Base-by-base conservation (phyloP, 2,329 filamentous ascomycete genomes). In the Fusarium clavum region DNA sequence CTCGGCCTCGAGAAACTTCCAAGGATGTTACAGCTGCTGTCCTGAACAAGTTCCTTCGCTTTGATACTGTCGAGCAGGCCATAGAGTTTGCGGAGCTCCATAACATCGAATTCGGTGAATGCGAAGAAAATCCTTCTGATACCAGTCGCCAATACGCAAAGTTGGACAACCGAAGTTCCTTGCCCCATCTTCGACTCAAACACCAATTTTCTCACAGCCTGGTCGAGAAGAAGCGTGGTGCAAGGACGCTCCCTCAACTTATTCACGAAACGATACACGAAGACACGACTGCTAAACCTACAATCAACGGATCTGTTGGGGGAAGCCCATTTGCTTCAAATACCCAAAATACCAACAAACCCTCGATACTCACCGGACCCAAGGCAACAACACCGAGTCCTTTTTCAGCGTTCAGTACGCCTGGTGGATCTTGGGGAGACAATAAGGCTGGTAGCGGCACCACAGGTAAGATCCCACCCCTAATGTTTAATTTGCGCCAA, bases 41-140 rank as follows among this genome's bases (percentile, higher is more conserved):
- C 8, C 77, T 91, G 27, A 90, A 90, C 73, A 79, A 78, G 11
- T 86, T 87, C 65, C 80, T 91, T n/a, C 83, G 84, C 18, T 94
- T 93, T 69, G 92, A 93, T 67, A 88, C 86, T 0, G 85, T 91
- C 59, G 79, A 86, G 32, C 89, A 94, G 61, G 90, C 92, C 11
- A 83, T 91, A 18, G 83, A 85, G 2, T 90, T 93, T 77, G 88
- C 88, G 1, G 84, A 87, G 70, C 79, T 84, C n/a, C 87, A 90
- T 61, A 83, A 83, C 11, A 80, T 91, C 30, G 79, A 83, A 24
- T 89, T 90, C 55, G 79, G 83, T 2, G 66, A 77, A 32, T 77
- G 79, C 29, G 75, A 77, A 10, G 74, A 79, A 5, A 63, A 76
- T 11, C 78, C 80, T 45, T 65, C 79, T 71, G 70, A 84, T 70